phyloP scores from a whole-genome alignment of 2,329 filamentous ascomycete genomes.

The Fusarium penzigii region DNA sequence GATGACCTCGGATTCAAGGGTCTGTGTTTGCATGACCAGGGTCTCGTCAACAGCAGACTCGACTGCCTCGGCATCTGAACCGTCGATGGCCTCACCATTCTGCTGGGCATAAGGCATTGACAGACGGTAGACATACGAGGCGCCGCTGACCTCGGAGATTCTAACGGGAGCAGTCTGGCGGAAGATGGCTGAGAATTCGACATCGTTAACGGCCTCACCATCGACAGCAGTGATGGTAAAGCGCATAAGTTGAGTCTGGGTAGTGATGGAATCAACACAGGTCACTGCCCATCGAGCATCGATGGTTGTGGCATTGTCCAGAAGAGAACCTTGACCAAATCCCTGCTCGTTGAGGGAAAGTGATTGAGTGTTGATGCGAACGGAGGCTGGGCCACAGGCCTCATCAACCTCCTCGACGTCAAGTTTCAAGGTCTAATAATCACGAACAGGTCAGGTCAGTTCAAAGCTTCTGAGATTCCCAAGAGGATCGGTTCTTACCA shows the following conservation, averaged over 20 bases:
- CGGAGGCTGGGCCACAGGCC: slow-evolving; percentile 48
- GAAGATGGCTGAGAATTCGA: slow-evolving; percentile 46
- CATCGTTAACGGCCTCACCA: slow-evolving; percentile 37
- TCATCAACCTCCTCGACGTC: slow-evolving; percentile 46
- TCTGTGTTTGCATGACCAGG: background rate
- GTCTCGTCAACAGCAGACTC: background rate
- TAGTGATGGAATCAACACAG: slow-evolving; percentile 42
- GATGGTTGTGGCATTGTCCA: slow-evolving; percentile 40
- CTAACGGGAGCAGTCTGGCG: slow-evolving; percentile 45
- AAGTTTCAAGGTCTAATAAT: slow-evolving; percentile 40
- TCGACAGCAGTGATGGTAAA: slow-evolving; percentile 46
- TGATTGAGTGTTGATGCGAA: slow-evolving; percentile 47
- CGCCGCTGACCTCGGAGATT: slow-evolving; percentile 45
- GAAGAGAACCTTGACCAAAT: slow-evolving; percentile 44
- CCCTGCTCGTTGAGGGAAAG: slow-evolving; percentile 42
- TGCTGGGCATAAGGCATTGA: slow-evolving; percentile 27
- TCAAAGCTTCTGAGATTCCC: too few species aligned
- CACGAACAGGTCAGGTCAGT: slow-evolving; percentile 7
- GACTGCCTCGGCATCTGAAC: background rate
- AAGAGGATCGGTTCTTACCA: slow-evolving; percentile 21
- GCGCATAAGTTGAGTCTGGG: slow-evolving; percentile 45
- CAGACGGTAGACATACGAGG: slow-evolving; percentile 31
- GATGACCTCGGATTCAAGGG: background rate
- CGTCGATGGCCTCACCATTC: slow-evolving; percentile 5
- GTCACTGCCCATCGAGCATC: slow-evolving; percentile 49